Evolutionary conservation across 805 yeast species (phyloP), one percentile per base, ranked within the genome.

Genomic region (Alloascoidea hylecoeti): DNA sequence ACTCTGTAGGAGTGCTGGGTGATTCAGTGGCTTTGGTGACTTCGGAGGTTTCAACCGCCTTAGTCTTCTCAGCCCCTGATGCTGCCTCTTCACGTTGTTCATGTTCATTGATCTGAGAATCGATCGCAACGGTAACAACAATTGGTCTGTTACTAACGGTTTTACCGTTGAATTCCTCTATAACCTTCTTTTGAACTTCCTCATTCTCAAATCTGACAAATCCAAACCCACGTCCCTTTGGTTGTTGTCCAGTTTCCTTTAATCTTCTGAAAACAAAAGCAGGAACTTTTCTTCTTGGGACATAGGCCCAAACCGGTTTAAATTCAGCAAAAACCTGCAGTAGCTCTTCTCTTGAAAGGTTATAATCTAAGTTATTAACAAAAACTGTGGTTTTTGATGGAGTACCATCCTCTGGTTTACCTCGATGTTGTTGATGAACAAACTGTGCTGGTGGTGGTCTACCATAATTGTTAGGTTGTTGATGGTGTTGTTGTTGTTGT

Each of bases 91-190:
- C 30, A 9, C n/a, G 9, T 23, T 23, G 30, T n/a, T 9, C 9
- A n/a, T n/a, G n/a, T 9, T 23, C 30, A n/a, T 9, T 9, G 16
- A 32, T 32, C 12, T 32, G 9, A 9, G 34, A 32, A 18, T 76
- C 80, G 44, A 79, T 68, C 17, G 89, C 89, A 49, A 76, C 68
- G 44, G 75, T 78, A 39, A 76, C 78, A 38, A 67, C 61, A 42
- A 81, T 59, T 36, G 62, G 63, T 56, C 83, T 73, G 38, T 77
- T 86, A 44, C 68, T 68, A 44, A 76, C 57, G 32, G 63, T 65
- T 44, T 60, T 61, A 34, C 81, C 84, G 44, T 74, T 68, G 54
- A 72, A 75, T 47, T 72, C 36, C 5, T 5, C 32, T 6, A 34
- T 60, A 14, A 72, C 75, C 46, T 55, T 46, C 51, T 60, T 53